Evolutionary conservation across 2,329 filamentous ascomycete genomes (phyloP), one percentile per base, ranked within the genome.

Genomic region (Colletotrichum gigasporum): DNA sequence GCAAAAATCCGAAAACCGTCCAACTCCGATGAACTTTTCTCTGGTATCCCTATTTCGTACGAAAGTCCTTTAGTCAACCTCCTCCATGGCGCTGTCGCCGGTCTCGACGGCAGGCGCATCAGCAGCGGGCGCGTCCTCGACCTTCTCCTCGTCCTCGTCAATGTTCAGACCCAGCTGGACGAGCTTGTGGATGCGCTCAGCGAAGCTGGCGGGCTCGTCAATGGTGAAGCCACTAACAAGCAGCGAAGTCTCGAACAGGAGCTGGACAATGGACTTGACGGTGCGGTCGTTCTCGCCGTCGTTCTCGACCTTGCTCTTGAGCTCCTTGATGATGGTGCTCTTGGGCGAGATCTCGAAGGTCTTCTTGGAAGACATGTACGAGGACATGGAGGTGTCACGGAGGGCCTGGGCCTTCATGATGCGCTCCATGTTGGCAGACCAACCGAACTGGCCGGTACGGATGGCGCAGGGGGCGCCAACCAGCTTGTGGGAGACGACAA

Each of bases 321-420:
- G 91, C 89, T 98, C 96, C 90, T 97, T 92, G 87, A 99, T 90
- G 83, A 99, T 99, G 71, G 93, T 79, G 75, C 93, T 97, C 88
- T 96, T 95, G 81, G 96, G 96, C n/a, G 96, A 98, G 83, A 99
- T 98, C 87, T 99, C 96, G 73, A 99, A 98, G 30, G 96, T 99
- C 93, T 99, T 99, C 94, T 99, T 99, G 80, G 95, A 98, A 71
- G 93, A 96, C 96, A 99, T 99, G 92, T 99, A 99, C 75, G 93
- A 97, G 84, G 89, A 93, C 96, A 99, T 99, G 76, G 94, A 97
- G 73, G 96, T 99, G 86, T 99, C 96, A 85, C 96, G 96, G 76
- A 99, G 95, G 77, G 96, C 96, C 88, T 99, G 96, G 26, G 96
- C 96, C 91, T 99, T 99, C 96, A 99, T 99, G 90, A 99, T 99